These are phyloP conservation scores for Pseudoneurospora amorphoporcata DNA, from an alignment of 495 filamentous ascomycete species.

Conservation along the genomic window DNA sequence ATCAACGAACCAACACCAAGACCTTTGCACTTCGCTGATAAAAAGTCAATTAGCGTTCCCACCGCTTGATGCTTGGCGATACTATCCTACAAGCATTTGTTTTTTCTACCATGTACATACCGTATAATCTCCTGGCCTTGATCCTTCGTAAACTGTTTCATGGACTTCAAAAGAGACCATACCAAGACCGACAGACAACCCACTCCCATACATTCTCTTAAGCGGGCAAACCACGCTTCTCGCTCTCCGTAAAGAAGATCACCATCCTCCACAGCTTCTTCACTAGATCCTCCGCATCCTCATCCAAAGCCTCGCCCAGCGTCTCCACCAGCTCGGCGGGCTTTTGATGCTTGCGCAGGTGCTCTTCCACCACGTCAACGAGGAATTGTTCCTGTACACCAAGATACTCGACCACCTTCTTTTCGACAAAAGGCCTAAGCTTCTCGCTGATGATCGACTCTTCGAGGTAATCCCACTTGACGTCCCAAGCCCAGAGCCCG, in stretches of 20 bases:
- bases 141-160: background rate
- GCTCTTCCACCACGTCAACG: slow-evolving; percentile 84
- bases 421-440: slow-evolving; percentile 89
- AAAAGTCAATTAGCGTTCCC: background rate
- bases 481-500: slow-evolving; percentile 81
- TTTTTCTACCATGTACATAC: background rate
- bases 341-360: slow-evolving; percentile 64
- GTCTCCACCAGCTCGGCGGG: slow-evolving; percentile 77
- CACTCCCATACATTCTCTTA: slow-evolving; percentile 18
- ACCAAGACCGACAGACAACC: background rate
- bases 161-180: background rate
- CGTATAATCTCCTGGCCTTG: background rate
- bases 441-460: slow-evolving; percentile 75
- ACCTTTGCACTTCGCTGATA: background rate
- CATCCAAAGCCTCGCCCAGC: slow-evolving; percentile 81
- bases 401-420: slow-evolving; percentile 93
- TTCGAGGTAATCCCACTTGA: slow-evolving; percentile 93
- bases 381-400: slow-evolving; percentile 95
- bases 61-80: background rate
- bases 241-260: slow-evolving; percentile 94
- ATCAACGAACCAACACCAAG: background rate
- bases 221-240: slow-evolving; percentile 77
- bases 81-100: background rate
- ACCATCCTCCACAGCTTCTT: slow-evolving; percentile 98
- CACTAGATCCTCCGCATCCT: slow-evolving; percentile 87